Evolutionary conservation across 2,329 filamentous ascomycete species (phyloP).

Genomic region (Sodiomyces alkalinus): DNA sequence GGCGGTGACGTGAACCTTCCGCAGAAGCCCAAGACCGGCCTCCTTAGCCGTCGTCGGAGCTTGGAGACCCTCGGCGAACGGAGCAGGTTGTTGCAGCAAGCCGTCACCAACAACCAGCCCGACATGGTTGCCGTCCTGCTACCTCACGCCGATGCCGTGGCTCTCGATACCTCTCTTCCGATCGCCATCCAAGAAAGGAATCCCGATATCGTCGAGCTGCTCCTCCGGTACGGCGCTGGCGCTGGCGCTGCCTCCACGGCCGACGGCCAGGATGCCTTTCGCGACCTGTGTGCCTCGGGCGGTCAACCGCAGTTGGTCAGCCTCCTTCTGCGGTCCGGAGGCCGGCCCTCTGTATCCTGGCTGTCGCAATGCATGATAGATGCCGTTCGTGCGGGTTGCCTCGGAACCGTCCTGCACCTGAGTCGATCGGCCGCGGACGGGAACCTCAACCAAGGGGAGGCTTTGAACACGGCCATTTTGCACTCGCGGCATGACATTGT

Average conservation of each 20-base stretch:
- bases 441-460: slow-evolving; percentile 34
- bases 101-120: slow-evolving; percentile 31
- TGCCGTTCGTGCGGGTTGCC: slow-evolving; percentile 31
- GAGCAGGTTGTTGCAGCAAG: slow-evolving; percentile 33
- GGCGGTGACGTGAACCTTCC: slow-evolving; percentile 34
- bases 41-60: slow-evolving; percentile 33
- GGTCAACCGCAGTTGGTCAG: slow-evolving; percentile 29
- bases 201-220: slow-evolving; percentile 25
- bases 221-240: slow-evolving; percentile 37
- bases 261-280: slow-evolving; percentile 38
- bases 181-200: slow-evolving; percentile 30
- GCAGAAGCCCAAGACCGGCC: slow-evolving; percentile 29
- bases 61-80: slow-evolving; percentile 31
- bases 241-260: slow-evolving; percentile 14
- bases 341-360: slow-evolving; percentile 24
- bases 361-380: slow-evolving; percentile 36
- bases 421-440: slow-evolving; percentile 38
- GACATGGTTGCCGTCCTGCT: slow-evolving; percentile 39
- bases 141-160: slow-evolving; percentile 33
- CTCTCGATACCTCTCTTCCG: slow-evolving; percentile 33
- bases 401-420: slow-evolving; percentile 33
- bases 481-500: slow-evolving; percentile 36
- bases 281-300: slow-evolving; percentile 30
- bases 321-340: slow-evolving; percentile 32
- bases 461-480: slow-evolving; percentile 32